phyloP scores from a whole-genome alignment of 2,329 filamentous ascomycete species.

The Ascochyta koolunga region DNA sequence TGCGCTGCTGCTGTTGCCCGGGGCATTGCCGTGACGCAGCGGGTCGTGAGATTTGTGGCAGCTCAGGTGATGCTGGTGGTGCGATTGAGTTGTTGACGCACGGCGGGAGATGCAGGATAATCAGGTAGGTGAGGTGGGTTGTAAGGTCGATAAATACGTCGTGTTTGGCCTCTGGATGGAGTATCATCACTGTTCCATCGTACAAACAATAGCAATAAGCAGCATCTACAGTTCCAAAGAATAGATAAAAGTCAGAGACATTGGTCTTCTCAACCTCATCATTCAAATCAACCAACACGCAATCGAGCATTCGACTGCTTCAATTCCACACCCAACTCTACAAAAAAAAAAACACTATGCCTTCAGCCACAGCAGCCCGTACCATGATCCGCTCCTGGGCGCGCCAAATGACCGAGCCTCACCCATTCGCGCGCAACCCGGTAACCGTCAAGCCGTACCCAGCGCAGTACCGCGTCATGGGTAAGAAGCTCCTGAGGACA shows the following conservation, averaged over 20 bases:
- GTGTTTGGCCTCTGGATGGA: background rate
- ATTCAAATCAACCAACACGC: background rate
- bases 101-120: background rate
- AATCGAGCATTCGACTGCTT: too few species aligned
- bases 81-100: slow-evolving; percentile 5
- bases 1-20: background rate
- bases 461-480: slow-evolving; percentile 31
- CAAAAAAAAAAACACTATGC: slow-evolving; percentile 28
- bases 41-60: background rate
- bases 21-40: slow-evolving; percentile 2
- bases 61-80: slow-evolving; percentile 31
- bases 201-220: slow-evolving; percentile 5
- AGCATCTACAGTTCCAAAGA: background rate
- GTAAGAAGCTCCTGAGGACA: slow-evolving; percentile 29
- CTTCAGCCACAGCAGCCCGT: slow-evolving; percentile 39
- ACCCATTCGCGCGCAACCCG: slow-evolving; percentile 44
- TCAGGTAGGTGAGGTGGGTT: background rate
- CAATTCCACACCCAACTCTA: background rate
- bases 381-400: slow-evolving; percentile 41
- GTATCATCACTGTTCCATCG: slow-evolving; percentile 3
- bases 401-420: slow-evolving; percentile 43
- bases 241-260: slow-evolving; percentile 10
- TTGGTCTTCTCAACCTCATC: slow-evolving; percentile 8
- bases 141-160: slow-evolving; percentile 11
- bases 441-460: slow-evolving; percentile 31